Evolutionary conservation across 75 land plant species (phyloP), one percentile per base, ranked within the genome.

Genomic region (Picea glauca): DNA sequence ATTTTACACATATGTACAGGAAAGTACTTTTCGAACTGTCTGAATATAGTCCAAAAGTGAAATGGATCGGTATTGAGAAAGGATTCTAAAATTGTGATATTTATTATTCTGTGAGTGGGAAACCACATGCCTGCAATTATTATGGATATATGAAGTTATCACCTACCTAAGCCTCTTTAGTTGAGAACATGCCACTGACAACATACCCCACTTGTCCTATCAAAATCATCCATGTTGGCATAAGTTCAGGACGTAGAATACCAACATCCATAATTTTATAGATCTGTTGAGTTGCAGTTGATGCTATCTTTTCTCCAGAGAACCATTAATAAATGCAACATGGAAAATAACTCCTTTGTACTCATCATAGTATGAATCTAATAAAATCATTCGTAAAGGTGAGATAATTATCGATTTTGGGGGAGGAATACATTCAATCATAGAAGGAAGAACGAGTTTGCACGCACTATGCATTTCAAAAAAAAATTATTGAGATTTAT

Each of bases 321-420:
- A 62, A 32, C 99, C 98, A 86, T 97, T 98, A 77, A 94, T 95
- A 58, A 96, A 91, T 8, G 98, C 98, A 30, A 94, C 93, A 90
- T 96, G 94, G 85, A 95, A 97, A 13, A 97, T 94, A 20, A 97
- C 98, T 66, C 99, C 99, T 84, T 85, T 88, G 78, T 94, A 94
- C 33, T 97, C 98, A 83, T 97, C 99, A 86, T 91, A 94, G 83
- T 94, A 94, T 2, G 99, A 97, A 85, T 97, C 98, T 67, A 94
- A 83, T 67, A 94, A 72, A 81, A 94, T 87, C 93, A 26, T 26
- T 26, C 26, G 26, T 26, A 26, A 26, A 26, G 26, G 26, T 26
- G 26, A 26, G 26, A 26, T 26, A 26, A 26, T 26, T 26, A 93
- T 91, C 17, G 94, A 87, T 58, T 85, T 85, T 62, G 99, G 99